Percentiles rank a stretch among this genome's conserved stretches.
These are phyloP conservation scores for Gyromitra esculenta DNA, from an alignment of 2,329 filamentous ascomycete species.

Conservation along the genomic window DNA sequence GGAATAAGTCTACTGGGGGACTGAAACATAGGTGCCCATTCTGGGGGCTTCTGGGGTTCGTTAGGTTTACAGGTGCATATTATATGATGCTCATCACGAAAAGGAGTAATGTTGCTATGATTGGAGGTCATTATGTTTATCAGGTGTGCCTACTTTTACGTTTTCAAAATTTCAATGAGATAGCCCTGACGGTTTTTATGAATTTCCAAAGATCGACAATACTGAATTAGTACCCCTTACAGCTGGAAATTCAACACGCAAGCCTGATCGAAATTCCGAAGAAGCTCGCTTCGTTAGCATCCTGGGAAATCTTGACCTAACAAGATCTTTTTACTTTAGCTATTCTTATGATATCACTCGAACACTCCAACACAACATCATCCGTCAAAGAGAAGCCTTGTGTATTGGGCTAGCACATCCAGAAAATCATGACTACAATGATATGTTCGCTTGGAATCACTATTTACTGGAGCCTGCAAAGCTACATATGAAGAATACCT, in stretches of 20 bases:
- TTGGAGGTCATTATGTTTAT: slow-evolving; percentile 95
- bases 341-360: slow-evolving; percentile 96
- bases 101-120: slow-evolving; percentile 92
- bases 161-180: background rate
- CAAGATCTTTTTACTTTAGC: slow-evolving; percentile 95
- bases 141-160: slow-evolving; percentile 63
- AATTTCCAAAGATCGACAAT: slow-evolving; percentile 71
- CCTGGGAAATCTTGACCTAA: slow-evolving; percentile 88
- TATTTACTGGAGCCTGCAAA: slow-evolving; percentile 83
- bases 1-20: slow-evolving; percentile 88
- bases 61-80: slow-evolving; percentile 92
- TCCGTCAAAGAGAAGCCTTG: slow-evolving; percentile 77
- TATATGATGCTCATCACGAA: slow-evolving; percentile 98
- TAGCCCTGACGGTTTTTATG: slow-evolving; percentile 13
- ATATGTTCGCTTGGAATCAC: slow-evolving; percentile 99
- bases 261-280: slow-evolving; percentile 84
- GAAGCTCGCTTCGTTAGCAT: slow-evolving; percentile 90
- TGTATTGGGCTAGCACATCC: slow-evolving; percentile 71
- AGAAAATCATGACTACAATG: slow-evolving; percentile 75
- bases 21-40: slow-evolving; percentile 88
- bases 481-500: slow-evolving; percentile 77
- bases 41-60: slow-evolving; percentile 94
- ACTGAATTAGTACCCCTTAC: slow-evolving; percentile 91
- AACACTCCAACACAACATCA: slow-evolving; percentile 91
- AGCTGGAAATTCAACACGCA: slow-evolving; percentile 71